A percentile compares a stretch with the other conserved stretches of the same genome.
phyloP scores from a whole-genome alignment of 2,329 filamentous ascomycete genomes.

The Raffaelea albimanens region DNA sequence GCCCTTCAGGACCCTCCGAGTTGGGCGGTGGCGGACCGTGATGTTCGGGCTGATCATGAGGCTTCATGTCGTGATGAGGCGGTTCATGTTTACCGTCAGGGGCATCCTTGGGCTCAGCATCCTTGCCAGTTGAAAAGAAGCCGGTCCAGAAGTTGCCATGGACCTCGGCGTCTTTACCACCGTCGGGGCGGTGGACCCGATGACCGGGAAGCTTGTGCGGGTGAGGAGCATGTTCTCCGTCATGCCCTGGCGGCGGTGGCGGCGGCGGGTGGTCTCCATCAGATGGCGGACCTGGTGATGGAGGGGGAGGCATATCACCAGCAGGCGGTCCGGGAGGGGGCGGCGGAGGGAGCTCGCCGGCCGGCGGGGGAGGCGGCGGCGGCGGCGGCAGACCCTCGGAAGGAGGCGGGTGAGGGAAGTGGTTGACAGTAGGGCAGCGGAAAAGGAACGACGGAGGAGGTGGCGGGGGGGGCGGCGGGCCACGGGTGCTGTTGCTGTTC shows the following conservation, averaged over 20 bases:
- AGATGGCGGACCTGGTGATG: too few species aligned
- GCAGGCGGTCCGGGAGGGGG: too few species aligned
- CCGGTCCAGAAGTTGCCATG: background rate
- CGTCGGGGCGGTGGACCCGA: background rate
- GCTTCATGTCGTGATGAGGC: background rate
- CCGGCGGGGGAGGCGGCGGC: too few species aligned
- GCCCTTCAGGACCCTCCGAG: background rate
- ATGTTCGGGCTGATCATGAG: background rate
- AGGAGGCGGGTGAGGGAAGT: background rate
- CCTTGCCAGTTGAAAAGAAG: background rate
- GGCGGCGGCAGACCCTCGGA: background rate
- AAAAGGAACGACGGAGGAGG: slow-evolving; percentile 12
- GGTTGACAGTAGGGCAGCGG: slow-evolving; percentile 10
- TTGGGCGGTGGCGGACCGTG: background rate
- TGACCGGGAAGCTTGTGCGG: background rate
- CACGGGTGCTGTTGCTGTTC: background rate
- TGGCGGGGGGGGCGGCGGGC: slow-evolving; percentile 4
- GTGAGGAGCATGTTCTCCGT: background rate
- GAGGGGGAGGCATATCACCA: too few species aligned
- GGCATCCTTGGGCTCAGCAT: background rate
- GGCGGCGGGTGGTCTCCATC: background rate
- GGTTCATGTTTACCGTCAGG: too few species aligned
- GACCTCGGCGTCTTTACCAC: background rate
- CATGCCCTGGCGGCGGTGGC: background rate
- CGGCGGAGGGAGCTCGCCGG: too few species aligned